These are phyloP conservation scores for Fusarium longipes DNA, from an alignment of 2,329 filamentous ascomycete genomes.

Conservation along the genomic window DNA sequence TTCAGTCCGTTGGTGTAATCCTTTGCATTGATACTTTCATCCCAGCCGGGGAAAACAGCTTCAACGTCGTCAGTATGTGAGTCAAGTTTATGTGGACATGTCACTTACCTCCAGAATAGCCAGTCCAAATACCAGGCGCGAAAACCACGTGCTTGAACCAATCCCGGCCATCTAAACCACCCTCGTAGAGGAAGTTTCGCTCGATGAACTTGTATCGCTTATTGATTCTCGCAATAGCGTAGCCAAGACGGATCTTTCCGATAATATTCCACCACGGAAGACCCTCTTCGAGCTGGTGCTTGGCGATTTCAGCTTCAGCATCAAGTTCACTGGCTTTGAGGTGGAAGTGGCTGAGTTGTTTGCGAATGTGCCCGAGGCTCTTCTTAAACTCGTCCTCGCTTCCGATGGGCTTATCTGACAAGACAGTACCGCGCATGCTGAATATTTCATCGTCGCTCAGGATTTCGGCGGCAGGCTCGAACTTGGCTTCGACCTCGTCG, in stretches of 20 bases:
- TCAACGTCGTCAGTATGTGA: neutral
- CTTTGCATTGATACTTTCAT: slow-evolving; percentile 70
- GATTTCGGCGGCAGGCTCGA: slow-evolving; percentile 49
- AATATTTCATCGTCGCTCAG: slow-evolving; percentile 48
- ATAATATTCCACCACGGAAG: slow-evolving; percentile 85
- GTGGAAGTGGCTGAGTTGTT: slow-evolving; percentile 53
- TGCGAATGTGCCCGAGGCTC: slow-evolving; percentile 54
- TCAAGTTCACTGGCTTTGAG: slow-evolving; percentile 59
- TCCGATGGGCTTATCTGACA: slow-evolving; percentile 46
- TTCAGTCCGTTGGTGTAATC: slow-evolving; percentile 68
- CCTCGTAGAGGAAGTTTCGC: slow-evolving; percentile 78
- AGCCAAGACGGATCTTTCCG: slow-evolving; percentile 72
- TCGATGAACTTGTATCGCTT: slow-evolving; percentile 86
- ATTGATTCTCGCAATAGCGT: slow-evolving; percentile 75
- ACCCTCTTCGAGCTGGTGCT: slow-evolving; percentile 59
- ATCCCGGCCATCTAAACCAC: slow-evolving; percentile 79
- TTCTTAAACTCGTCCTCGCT: slow-evolving; percentile 55
- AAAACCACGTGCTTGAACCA: slow-evolving; percentile 99
- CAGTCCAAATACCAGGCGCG: slow-evolving; percentile 90
- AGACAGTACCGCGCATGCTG: slow-evolving; percentile 45
- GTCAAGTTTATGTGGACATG: neutral
- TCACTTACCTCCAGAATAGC: slow-evolving; percentile 79
- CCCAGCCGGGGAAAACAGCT: slow-evolving; percentile 72
- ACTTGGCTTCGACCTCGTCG: slow-evolving; percentile 61
- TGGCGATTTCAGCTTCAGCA: slow-evolving; percentile 55